phyloP scores from a whole-genome alignment of 1,284 basidiomycete species.

The Puccinia triticina region DNA sequence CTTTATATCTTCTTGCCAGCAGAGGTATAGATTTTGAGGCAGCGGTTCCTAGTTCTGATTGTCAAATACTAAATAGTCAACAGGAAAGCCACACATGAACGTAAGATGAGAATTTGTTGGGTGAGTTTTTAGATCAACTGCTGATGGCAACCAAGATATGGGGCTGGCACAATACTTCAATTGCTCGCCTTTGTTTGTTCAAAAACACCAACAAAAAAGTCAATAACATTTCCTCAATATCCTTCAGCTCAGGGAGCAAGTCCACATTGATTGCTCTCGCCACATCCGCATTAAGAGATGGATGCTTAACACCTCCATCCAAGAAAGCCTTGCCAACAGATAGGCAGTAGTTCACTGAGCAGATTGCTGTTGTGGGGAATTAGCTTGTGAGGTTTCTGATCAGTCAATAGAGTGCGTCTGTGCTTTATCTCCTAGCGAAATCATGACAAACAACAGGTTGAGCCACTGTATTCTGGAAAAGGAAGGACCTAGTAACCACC shows the following conservation, averaged over 20 bases:
- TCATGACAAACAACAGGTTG: neutral
- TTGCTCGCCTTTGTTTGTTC: neutral
- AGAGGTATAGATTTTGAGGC: neutral
- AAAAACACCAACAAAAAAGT: conserved; percentile 23
- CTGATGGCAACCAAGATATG: conserved; percentile 3
- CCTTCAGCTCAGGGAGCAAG: neutral
- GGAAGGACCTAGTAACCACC: no score
- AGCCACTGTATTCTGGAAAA: no score
- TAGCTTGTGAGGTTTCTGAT: conserved; percentile 26
- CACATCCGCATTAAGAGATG: conserved; percentile 37
- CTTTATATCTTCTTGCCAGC: neutral
- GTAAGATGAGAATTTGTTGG: conserved; percentile 38
- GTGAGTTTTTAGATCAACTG: neutral
- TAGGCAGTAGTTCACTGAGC: conserved; percentile 47
- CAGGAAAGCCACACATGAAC: conserved; percentile 32
- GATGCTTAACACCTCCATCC: conserved; percentile 9
- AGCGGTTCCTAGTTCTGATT: conserved; percentile 14
- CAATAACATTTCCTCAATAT: conserved; percentile 2
- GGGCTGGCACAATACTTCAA: conserved; percentile 20
- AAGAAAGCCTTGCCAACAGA: neutral
- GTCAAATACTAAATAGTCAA: conserved; percentile 17
- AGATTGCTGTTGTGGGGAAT: conserved; percentile 18
- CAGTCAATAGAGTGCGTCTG: conserved; percentile 8
- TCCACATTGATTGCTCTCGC: conserved; percentile 9
- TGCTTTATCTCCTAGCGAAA: conserved; percentile 42